Evolutionary conservation across 805 yeast genomes (phyloP), one percentile per base, ranked within the genome.

Genomic region (Yamadazyma olivae): DNA sequence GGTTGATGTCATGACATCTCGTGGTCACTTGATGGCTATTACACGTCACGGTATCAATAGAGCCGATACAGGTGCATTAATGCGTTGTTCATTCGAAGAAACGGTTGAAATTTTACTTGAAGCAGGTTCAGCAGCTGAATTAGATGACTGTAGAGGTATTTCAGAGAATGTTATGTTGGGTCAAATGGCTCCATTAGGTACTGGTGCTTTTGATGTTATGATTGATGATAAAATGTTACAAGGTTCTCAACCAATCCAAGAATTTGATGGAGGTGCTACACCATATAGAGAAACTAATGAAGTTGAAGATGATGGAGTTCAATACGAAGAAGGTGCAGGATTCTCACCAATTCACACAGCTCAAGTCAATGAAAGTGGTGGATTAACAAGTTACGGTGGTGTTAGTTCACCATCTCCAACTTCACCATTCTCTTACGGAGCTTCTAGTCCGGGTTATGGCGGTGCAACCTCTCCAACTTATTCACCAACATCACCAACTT

Each of bases 31-130:
- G 63, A 91, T 95, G 86, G 98, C 99, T 27, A 90, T 93, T 54
- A 91, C 98, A 29, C 95, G 99, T 77, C 99, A 93, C 59, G 99
- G 99, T 77, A 91, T 93, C 66, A 93, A 93, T 66, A 83, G 99
- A 68, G 85, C 95, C 25, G 96, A 93, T 49, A 93, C 99, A 20
- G 99, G 99, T 67, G 99, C 99, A 2, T 75, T 93, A 57, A 93
- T 93, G 99, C 81, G 99, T 67, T 93, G 97, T 71, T 91, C 99
- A 28, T 93, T 93, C 71, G 99, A 93, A 68, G 99, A 93, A 64
- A 93, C 99, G 6, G 99, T 93, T 27, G 99, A 93, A 67, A 93
- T 93, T 54, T 69, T 93, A 59, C 78, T 93, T 51, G 99, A 93
- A 56, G 99, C 99, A 14, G 99, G 96, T 61, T 95, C 98, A 4